phyloP scores from a whole-genome alignment of 2,329 filamentous ascomycete species.

The Fusarium burgessii region DNA sequence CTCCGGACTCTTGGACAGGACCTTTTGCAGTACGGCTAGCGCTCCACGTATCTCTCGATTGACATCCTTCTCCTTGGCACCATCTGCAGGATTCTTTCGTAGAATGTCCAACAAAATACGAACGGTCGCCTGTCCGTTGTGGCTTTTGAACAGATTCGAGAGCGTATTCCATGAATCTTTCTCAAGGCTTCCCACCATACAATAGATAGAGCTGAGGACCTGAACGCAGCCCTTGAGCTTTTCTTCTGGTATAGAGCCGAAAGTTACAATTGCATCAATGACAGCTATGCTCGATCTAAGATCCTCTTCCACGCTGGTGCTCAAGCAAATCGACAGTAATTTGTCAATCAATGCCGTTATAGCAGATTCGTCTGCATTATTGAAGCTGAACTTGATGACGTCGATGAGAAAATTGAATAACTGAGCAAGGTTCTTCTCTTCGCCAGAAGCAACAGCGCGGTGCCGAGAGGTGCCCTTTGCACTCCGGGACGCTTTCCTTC shows the following conservation, averaged over 20 bases:
- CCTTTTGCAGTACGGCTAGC: constrained; percentile 71
- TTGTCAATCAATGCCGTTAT: constrained; percentile 71
- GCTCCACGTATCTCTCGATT: constrained; percentile 71
- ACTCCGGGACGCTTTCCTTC: constrained; percentile 58
- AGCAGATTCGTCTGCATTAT: constrained; percentile 72
- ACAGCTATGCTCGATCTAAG: constrained; percentile 75
- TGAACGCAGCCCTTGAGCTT: constrained; percentile 75
- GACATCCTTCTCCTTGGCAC: constrained; percentile 62
- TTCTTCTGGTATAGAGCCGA: constrained; percentile 73
- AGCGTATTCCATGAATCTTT: constrained; percentile 78
- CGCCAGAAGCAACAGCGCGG: constrained; percentile 56
- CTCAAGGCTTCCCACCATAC: constrained; percentile 69
- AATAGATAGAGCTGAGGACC: constrained; percentile 78
- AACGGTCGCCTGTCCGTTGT: constrained; percentile 77
- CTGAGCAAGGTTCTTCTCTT: constrained; percentile 72
- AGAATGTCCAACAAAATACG: constrained; percentile 73
- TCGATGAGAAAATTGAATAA: constrained; percentile 75
- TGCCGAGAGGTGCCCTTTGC: constrained; percentile 54
- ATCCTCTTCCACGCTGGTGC: constrained; percentile 73
- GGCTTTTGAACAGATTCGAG: constrained; percentile 77
- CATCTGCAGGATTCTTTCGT: constrained; percentile 59
- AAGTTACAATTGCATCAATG: constrained; percentile 78
- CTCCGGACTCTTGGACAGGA: constrained; percentile 69
- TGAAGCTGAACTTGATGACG: constrained; percentile 81
- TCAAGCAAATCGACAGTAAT: constrained; percentile 74